Base-by-base conservation (phyloP, 352 stramenopile species). In the Phytopythium vexans region DNA sequence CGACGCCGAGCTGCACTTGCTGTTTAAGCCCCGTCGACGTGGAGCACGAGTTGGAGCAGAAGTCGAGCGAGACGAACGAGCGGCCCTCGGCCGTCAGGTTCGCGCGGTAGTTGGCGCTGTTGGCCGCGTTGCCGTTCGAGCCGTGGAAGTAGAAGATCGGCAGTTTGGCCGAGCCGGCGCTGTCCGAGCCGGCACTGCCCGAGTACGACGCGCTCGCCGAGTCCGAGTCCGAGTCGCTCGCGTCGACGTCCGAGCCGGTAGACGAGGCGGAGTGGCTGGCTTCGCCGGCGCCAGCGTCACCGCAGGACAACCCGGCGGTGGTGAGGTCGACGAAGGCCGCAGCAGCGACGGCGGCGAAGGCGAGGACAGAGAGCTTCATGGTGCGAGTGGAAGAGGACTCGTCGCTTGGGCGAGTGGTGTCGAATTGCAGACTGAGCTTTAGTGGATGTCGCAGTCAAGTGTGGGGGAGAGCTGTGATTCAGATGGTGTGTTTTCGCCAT, bases 111-210 rank as follows among this genome's bases (percentile, higher is more conserved):
- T 64, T 52, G 43, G 32, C 14, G n/a, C 63, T 60, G 36, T 45
- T 47, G 32, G 48, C 34, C 8, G 54, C 35, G 39, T 53, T 68
- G 34, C 40, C 44, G 9, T 55, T 59, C 37, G 58, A 52, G 15
- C 68, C 64, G 46, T 77, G 64, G 57, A 73, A 73, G 58, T 62
- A 77, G 54, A 77, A 58, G 10, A 73, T 51, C 8, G 68, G 64
- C 6, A 77, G 57, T 47, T 59, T 58, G 56, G 11, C 14, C 10
- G 52, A 40, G 40, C 8, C 38, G 11, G 51, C 12, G 15, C 32
- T 44, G 40, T 14, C 27, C 5, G 49, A 47, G n/a, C 49, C 33
- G 4, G 34, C 39, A 6, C 16, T 34, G 11, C 32, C 39, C 10
- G 8, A 27, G 2, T 31, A 50, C 11, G 39, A 12, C 27, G 27